Evolutionary conservation across 345 rosid genomes (phyloP).

Genomic region (Eucalyptus decipiens): DNA sequence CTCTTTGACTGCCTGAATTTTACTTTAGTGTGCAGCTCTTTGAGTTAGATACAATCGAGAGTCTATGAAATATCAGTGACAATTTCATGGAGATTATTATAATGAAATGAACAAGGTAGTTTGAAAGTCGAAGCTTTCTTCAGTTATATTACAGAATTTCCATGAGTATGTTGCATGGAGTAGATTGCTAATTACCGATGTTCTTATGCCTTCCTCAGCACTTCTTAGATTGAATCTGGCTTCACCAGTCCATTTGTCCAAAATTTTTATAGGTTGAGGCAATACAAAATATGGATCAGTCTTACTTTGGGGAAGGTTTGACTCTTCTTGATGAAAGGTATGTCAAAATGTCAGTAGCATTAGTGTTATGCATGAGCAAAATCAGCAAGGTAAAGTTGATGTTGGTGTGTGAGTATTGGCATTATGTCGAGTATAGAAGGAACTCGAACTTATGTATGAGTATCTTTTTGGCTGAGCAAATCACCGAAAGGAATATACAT

Average conservation of each 20-base stretch:
- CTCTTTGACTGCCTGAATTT: background rate
- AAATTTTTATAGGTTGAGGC: slow-evolving; percentile 37
- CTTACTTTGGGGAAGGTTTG: slow-evolving; percentile 85
- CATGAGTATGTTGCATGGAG: background rate
- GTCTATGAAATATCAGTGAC: background rate
- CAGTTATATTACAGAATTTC: background rate
- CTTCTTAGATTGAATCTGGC: background rate
- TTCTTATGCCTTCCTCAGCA: background rate
- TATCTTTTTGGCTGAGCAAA: background rate
- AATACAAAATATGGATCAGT: slow-evolving; percentile 36
- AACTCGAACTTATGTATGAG: background rate
- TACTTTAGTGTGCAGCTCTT: background rate
- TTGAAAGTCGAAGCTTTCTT: background rate
- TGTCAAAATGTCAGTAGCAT: background rate
- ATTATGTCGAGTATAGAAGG: background rate
- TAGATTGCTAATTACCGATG: background rate
- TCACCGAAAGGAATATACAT: background rate
- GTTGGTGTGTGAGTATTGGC: background rate
- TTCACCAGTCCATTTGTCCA: background rate
- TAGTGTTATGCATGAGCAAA: background rate
- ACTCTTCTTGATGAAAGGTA: slow-evolving; percentile 81
- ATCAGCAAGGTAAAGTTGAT: background rate
- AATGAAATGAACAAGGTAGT: background rate
- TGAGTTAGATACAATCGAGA: background rate
- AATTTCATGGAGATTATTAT: background rate